Base-by-base conservation (phyloP, 148 eudicot species). In the Rhododendron simsii region DNA sequence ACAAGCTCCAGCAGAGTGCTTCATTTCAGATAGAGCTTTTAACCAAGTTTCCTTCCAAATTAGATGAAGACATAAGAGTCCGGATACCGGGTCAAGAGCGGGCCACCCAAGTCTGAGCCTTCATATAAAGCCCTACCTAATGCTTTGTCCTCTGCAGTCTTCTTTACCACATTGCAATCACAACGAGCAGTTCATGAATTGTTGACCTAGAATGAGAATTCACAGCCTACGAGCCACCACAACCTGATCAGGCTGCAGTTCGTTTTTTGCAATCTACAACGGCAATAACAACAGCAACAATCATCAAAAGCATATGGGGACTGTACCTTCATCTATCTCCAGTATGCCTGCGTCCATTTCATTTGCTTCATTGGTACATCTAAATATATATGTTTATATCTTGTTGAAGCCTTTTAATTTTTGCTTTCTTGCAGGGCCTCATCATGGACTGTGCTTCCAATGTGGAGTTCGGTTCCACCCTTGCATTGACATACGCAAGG, bases 401-500 rank as follows among this genome's bases (percentile, higher is more conserved):
- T 12, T 0, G 28, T 39, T 61, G 48, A 86, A 23, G 3, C 35
- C 35, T 50, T 55, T 14, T 10, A 13, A 1, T 86, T 0, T 76
- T 5, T 82, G 57, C 33, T 57, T 57, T 30, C 47, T 15, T 45
- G 55, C 86, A 87, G 88, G 86, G 59, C 41, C 21, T 81, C 85
- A 11, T 75, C 86, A 44, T 50, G 78, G 87, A 23, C 71, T 65
- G 23, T 76, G 84, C 15, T 84, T 91, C 78, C 82, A 82, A 6
- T 91, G 92, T 61, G 89, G 90, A 53, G 91, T 90, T 76, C 87
- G 83, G 33, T 93, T 93, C 65, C 90, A 93, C 13, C 95, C 95
- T 47, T 90, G 93, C 90, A 90, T 93, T 83, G 95, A 91, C 80
- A 91, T 93, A 39, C 93, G 91, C 91, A 90, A 90, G 95, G 93